Conservation (phyloP, 257 asterid species). For the Nemophila menziesii region DNA sequence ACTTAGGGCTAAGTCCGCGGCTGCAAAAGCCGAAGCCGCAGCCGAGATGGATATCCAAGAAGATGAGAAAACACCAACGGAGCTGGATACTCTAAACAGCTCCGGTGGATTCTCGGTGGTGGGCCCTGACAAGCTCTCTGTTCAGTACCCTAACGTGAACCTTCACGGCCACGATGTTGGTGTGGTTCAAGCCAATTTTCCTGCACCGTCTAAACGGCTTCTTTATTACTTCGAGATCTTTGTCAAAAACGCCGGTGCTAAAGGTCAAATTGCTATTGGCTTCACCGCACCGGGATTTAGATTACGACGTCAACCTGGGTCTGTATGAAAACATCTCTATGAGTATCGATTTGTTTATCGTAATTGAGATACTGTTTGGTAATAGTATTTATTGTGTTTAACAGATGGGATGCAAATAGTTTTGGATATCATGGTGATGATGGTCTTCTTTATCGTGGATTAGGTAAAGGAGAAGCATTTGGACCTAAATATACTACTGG, state of each 20-base stretch:
- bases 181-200: constrained; percentile 70
- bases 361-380: background rate
- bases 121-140: constrained; percentile 73
- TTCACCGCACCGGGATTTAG: constrained; percentile 71
- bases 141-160: constrained; percentile 42
- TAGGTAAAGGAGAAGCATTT: constrained; percentile 77
- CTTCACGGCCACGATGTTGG: constrained; percentile 88
- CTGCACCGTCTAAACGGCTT: constrained; percentile 69
- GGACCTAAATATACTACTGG: constrained; percentile 80
- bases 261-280: constrained; percentile 81
- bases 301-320: constrained; percentile 91
- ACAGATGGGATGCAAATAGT: constrained; percentile 92
- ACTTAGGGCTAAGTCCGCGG: constrained; percentile 38
- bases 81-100: constrained; percentile 60
- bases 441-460: constrained; percentile 84
- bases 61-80: constrained; percentile 58
- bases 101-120: constrained; percentile 73
- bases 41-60: constrained; percentile 19
- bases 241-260: constrained; percentile 71
- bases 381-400: constrained; percentile 12
- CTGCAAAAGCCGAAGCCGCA: constrained; percentile 2
- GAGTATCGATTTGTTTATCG: background rate
- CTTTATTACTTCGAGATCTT: constrained; percentile 71
- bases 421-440: constrained; percentile 94
- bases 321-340: background rate